Percentiles rank a stretch among this genome's conserved stretches.
phyloP scores from a whole-genome alignment of 441 rosid species.

The Populus trichocarpa region DNA sequence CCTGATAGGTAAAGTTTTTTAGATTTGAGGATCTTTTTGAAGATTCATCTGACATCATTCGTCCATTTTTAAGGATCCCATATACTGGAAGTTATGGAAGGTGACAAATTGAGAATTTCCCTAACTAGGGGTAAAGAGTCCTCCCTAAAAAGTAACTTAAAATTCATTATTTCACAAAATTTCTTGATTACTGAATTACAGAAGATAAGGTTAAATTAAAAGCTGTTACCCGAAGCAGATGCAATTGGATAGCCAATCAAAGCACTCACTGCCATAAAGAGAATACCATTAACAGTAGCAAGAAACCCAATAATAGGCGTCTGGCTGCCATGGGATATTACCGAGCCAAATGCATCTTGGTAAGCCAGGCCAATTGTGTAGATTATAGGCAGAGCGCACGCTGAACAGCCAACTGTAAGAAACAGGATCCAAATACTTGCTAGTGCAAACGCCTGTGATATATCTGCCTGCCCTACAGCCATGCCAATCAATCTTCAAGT shows the following conservation, averaged over 20 bases:
- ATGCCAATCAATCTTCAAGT: slow-evolving; percentile 57
- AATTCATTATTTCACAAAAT: not conserved
- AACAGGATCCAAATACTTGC: slow-evolving; percentile 86
- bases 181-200: not conserved
- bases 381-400: slow-evolving; percentile 55
- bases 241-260: slow-evolving; percentile 72
- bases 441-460: slow-evolving; percentile 72
- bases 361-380: slow-evolving; percentile 55
- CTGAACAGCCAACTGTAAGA: slow-evolving; percentile 60
- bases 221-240: slow-evolving; percentile 67
- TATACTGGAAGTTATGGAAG: not conserved
- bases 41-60: not conserved
- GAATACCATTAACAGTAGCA: slow-evolving; percentile 50
- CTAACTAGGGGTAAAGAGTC: not conserved
- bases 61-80: not conserved
- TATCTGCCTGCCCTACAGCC: slow-evolving; percentile 97
- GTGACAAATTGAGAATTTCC: not conserved
- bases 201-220: not conserved
- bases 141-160: not conserved
- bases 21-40: not conserved
- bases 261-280: slow-evolving; percentile 59
- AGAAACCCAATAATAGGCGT: slow-evolving; percentile 45
- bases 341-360: slow-evolving; percentile 50
- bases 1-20: not conserved
- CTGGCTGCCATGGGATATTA: slow-evolving; percentile 39